Conservation (phyloP, 2,329 filamentous ascomycete species). For the Colletotrichum echinochloae region DNA sequence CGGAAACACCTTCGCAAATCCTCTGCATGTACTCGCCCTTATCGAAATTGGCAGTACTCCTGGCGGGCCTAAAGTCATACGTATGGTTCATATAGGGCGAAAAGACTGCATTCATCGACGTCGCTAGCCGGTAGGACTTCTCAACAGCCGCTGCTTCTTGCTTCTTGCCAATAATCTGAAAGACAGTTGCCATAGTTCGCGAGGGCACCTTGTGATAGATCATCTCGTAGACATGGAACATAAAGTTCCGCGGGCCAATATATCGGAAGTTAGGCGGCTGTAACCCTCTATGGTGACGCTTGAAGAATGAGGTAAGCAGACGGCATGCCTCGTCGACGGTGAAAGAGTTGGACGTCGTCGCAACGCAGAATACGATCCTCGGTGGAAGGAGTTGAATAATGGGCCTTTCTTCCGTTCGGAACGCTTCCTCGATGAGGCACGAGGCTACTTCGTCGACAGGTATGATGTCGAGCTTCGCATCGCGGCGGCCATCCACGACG, state of each 20-base stretch:
- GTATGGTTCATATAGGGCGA: conserved; percentile 53
- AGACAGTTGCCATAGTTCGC: too few relatives aligned
- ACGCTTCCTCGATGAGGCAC: too few relatives aligned
- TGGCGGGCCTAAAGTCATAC: conserved; percentile 37
- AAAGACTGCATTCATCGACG: conserved; percentile 47
- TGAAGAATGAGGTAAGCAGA: background rate
- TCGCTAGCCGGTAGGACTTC: too few relatives aligned
- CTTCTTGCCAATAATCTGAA: too few relatives aligned
- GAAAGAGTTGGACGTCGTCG: background rate
- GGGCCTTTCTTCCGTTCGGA: background rate
- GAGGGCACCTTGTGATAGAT: too few relatives aligned
- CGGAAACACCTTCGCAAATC: background rate
- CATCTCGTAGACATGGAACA: too few relatives aligned
- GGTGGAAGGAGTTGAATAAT: background rate
- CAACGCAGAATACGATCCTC: background rate
- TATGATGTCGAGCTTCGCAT: too few relatives aligned
- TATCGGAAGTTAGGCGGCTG: background rate
- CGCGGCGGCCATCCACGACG: too few relatives aligned
- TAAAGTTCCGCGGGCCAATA: too few relatives aligned
- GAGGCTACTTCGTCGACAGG: too few relatives aligned
- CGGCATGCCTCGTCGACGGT: background rate
- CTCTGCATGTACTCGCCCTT: background rate
- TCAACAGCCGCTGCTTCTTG: too few relatives aligned
- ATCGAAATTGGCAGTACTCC: background rate
- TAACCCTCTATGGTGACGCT: background rate